Percentiles rank a stretch among this genome's conserved stretches.
Evolutionary conservation across 2,329 filamentous ascomycete species (phyloP).

Genomic region (Exophiala sideris): DNA sequence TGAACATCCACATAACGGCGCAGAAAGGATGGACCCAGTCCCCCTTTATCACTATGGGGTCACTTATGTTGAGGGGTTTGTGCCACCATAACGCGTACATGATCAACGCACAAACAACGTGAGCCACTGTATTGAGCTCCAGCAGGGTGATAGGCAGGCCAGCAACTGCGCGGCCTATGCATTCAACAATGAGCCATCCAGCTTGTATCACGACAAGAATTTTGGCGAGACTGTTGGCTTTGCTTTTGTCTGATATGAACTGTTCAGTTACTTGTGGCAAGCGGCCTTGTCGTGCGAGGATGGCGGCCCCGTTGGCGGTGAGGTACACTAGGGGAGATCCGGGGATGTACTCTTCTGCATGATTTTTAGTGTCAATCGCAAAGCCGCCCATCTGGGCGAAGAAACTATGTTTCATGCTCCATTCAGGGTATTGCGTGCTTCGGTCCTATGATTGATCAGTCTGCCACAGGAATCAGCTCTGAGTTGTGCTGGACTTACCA

Average conservation of each 20-base stretch:
- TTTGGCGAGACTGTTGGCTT: conserved; percentile 15
- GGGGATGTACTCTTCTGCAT: too few species aligned
- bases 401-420: conserved; percentile 16
- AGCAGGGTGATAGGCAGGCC: conserved; percentile 8
- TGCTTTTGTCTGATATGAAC: conserved; percentile 17
- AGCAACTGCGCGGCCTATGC: neutral
- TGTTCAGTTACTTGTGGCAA: conserved; percentile 5
- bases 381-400: conserved; percentile 18
- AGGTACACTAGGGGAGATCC: too few species aligned
- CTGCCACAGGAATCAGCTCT: too few species aligned
- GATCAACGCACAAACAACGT: conserved; percentile 11
- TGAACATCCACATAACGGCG: too few species aligned
- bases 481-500: too few species aligned
- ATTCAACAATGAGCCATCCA: conserved; percentile 2
- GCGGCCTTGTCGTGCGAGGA: neutral
- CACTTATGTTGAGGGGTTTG: conserved; percentile 8
- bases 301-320: neutral
- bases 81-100: conserved; percentile 13
- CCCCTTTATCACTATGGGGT: neutral
- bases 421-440: neutral
- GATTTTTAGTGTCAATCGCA: neutral
- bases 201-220: conserved; percentile 8
- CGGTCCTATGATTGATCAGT: too few species aligned
- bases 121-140: conserved; percentile 12
- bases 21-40: neutral